These are phyloP conservation scores for Metarhizium robertsii DNA, from an alignment of 2,329 filamentous ascomycete genomes.

Conservation along the genomic window DNA sequence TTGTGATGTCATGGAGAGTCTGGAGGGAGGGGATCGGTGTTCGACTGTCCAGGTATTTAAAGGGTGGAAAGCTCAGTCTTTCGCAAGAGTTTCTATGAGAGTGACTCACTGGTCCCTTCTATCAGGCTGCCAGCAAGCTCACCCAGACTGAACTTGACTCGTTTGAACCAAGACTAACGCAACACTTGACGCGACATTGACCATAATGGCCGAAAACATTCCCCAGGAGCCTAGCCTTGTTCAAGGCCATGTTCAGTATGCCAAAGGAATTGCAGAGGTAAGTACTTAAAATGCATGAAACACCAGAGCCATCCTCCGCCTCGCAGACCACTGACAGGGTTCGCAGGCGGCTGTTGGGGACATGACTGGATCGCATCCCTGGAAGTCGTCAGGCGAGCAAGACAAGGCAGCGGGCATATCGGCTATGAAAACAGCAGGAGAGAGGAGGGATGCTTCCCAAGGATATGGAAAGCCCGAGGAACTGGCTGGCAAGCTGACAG, in stretches of 20 bases:
- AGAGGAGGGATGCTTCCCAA: slow-evolving; percentile 42
- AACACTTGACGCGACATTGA: neutral
- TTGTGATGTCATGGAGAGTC: slow-evolving; percentile 5
- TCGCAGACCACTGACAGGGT: neutral
- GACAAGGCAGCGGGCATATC: slow-evolving; percentile 54
- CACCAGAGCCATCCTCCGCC: neutral
- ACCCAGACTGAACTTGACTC: too few relatives aligned
- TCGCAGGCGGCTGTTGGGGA: slow-evolving; percentile 49
- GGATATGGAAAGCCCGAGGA: slow-evolving; percentile 58
- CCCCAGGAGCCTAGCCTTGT: slow-evolving; percentile 47
- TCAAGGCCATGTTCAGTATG: slow-evolving; percentile 55
- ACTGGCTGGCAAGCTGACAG: slow-evolving; percentile 51
- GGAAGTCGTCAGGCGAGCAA: slow-evolving; percentile 54
- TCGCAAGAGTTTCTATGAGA: too few relatives aligned
- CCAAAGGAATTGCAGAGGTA: slow-evolving; percentile 60
- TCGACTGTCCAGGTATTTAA: slow-evolving; percentile 2
- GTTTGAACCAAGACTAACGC: neutral
- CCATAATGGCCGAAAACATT: slow-evolving; percentile 1
- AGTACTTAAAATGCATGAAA: neutral
- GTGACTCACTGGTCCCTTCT: too few relatives aligned
- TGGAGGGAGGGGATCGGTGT: slow-evolving; percentile 15
- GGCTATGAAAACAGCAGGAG: slow-evolving; percentile 51
- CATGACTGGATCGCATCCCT: slow-evolving; percentile 51
- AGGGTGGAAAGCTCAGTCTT: too few relatives aligned
- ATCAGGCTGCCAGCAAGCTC: neutral